Percentiles rank a stretch among this genome's conserved stretches.
phyloP scores from a whole-genome alignment of 192 early-diverging fungal species.

The Mortierella hygrophila region DNA sequence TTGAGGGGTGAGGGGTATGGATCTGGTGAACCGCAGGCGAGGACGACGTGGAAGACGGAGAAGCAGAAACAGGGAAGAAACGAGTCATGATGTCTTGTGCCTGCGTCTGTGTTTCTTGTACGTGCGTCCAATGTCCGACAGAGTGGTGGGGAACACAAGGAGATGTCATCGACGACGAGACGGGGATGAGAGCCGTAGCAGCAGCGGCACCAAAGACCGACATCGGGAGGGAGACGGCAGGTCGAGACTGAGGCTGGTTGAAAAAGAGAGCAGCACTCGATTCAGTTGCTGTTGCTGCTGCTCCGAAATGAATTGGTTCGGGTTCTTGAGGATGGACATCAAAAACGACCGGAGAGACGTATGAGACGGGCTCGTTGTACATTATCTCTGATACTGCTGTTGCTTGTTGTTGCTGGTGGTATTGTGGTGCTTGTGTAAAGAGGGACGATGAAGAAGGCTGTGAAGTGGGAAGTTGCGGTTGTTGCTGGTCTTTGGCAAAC shows the following conservation, averaged over 20 bases:
- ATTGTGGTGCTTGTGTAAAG: not conserved
- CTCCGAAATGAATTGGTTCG: conserved; percentile 3
- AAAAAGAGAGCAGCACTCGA: not conserved
- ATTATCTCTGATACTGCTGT: not conserved
- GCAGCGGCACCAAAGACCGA: not conserved
- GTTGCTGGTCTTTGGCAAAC: not conserved
- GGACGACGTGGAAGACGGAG: not conserved
- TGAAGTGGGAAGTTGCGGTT: not conserved
- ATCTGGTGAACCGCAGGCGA: not conserved
- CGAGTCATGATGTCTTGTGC: not conserved
- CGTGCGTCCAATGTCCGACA: not conserved
- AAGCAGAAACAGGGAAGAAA: not conserved
- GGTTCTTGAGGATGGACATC: conserved; percentile 18
- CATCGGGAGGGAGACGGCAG: no score
- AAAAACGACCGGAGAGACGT: conserved; percentile 4
- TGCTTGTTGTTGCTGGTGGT: not conserved
- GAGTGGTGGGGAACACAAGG: not conserved
- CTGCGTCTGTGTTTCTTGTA: not conserved
- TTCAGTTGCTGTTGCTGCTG: not conserved
- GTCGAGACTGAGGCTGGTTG: not conserved
- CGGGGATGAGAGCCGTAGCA: not conserved
- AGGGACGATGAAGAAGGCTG: not conserved
- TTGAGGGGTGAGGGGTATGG: not conserved
- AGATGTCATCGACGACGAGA: not conserved
- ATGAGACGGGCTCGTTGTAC: conserved; percentile 23